Conservation (phyloP, 164 flowering plant genomes). For the Echeveria elegans region DNA sequence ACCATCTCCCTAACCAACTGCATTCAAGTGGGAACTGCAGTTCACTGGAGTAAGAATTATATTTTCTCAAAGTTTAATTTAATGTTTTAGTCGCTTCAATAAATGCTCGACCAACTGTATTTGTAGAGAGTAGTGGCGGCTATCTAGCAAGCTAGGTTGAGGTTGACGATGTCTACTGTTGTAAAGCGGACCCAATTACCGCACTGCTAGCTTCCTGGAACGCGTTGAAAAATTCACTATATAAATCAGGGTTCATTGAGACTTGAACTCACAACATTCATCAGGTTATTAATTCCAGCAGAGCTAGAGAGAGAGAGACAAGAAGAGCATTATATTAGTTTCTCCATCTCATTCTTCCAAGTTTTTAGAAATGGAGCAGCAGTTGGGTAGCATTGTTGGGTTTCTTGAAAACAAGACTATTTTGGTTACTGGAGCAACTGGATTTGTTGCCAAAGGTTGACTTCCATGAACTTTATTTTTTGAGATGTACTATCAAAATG, state of each 20-base stretch:
- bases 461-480: neutral
- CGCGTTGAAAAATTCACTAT: neutral
- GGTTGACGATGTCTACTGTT: neutral
- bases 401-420: conserved; percentile 48
- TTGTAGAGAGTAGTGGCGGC: neutral
- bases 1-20: neutral
- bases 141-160: neutral
- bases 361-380: neutral
- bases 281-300: neutral
- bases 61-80: neutral
- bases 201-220: neutral
- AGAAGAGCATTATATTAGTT: neutral
- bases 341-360: neutral
- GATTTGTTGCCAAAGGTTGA: conserved; percentile 61
- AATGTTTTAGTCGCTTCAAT: neutral
- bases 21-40: neutral
- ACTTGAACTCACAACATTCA: neutral
- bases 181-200: neutral
- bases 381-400: conserved; percentile 18
- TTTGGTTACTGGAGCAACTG: conserved; percentile 62
- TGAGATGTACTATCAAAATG: neutral
- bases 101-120: neutral
- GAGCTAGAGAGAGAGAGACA: neutral
- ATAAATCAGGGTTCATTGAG: neutral
- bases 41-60: neutral